Conservation (phyloP, 345 rosid species). For the Theobroma cacao region DNA sequence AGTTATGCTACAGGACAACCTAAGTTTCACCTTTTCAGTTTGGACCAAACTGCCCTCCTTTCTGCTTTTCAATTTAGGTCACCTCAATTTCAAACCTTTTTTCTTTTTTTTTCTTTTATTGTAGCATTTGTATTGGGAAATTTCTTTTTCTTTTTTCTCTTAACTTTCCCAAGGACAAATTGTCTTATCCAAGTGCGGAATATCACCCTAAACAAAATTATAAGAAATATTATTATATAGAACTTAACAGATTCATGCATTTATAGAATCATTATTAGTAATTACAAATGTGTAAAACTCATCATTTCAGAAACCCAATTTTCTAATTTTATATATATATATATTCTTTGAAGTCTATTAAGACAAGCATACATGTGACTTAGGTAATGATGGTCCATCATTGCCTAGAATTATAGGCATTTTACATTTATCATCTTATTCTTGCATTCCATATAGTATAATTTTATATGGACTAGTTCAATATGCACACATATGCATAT, state of each 20-base stretch:
- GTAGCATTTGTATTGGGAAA: too few relatives aligned
- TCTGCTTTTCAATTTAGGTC: not conserved
- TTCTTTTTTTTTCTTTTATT: not conserved
- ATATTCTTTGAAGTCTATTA: too few relatives aligned
- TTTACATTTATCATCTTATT: too few relatives aligned
- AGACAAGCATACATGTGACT: not conserved
- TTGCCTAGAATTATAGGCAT: too few relatives aligned
- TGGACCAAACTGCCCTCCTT: constrained; percentile 9
- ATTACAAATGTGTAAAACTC: too few relatives aligned
- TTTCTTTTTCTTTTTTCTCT: not conserved
- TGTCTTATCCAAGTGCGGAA: too few relatives aligned
- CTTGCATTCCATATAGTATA: not conserved
- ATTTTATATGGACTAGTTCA: not conserved
- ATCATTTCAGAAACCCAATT: not conserved
- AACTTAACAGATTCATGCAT: not conserved
- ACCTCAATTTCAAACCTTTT: not conserved
- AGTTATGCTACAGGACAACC: not conserved
- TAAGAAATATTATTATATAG: not conserved
- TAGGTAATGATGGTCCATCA: too few relatives aligned
- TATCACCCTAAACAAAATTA: too few relatives aligned
- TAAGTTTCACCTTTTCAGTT: not conserved
- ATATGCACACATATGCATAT: not conserved
- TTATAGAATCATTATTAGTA: not conserved
- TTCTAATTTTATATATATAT: too few relatives aligned
- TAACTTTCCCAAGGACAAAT: too few relatives aligned